Percentiles rank a stretch among this genome's conserved stretches.
These are phyloP conservation scores for Chalciporus chontae DNA, from an alignment of 768 basidiomycete genomes.

Conservation along the genomic window DNA sequence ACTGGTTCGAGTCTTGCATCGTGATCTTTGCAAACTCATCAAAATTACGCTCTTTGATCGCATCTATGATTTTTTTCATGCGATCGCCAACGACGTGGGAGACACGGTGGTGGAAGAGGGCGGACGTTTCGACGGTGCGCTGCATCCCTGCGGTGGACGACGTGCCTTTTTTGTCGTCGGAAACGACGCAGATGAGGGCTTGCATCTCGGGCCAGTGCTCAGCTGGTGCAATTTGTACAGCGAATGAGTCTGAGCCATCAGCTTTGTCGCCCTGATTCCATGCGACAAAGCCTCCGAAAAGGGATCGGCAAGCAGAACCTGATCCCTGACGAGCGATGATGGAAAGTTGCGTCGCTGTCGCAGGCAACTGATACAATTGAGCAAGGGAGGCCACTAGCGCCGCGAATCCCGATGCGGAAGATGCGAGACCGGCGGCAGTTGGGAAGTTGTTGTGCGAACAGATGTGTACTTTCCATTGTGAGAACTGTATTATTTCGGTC, in stretches of 20 bases:
- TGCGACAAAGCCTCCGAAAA: slow-evolving; percentile 95
- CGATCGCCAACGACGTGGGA: slow-evolving; percentile 79
- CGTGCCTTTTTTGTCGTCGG: slow-evolving; percentile 94
- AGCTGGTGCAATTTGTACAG: slow-evolving; percentile 80
- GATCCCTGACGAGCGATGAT: slow-evolving; percentile 96
- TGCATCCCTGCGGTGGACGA: slow-evolving; percentile 97
- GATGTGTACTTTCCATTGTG: slow-evolving; percentile 71
- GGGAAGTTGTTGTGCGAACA: slow-evolving; percentile 98
- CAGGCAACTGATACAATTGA: slow-evolving; percentile 77
- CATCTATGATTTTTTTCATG: slow-evolving; percentile 77
- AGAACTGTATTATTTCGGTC: slow-evolving; percentile 11
- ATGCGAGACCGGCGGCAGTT: slow-evolving; percentile 96
- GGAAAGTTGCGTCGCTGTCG: slow-evolving; percentile 77
- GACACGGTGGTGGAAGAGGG: slow-evolving; percentile 87
- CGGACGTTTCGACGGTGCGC: slow-evolving; percentile 88
- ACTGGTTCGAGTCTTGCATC: slow-evolving; percentile 97
- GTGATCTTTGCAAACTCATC: slow-evolving; percentile 86
- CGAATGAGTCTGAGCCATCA: slow-evolving; percentile 83
- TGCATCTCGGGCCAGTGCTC: slow-evolving; percentile 94
- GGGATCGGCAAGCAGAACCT: slow-evolving; percentile 95
- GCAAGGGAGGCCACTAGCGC: slow-evolving; percentile 90
- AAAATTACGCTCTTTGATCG: slow-evolving; percentile 80
- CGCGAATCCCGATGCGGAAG: slow-evolving; percentile 95
- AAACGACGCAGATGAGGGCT: slow-evolving; percentile 96
- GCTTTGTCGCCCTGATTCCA: slow-evolving; percentile 62